Conservation (phyloP, 805 yeast genomes). For the Jamesozyma gamospora region DNA sequence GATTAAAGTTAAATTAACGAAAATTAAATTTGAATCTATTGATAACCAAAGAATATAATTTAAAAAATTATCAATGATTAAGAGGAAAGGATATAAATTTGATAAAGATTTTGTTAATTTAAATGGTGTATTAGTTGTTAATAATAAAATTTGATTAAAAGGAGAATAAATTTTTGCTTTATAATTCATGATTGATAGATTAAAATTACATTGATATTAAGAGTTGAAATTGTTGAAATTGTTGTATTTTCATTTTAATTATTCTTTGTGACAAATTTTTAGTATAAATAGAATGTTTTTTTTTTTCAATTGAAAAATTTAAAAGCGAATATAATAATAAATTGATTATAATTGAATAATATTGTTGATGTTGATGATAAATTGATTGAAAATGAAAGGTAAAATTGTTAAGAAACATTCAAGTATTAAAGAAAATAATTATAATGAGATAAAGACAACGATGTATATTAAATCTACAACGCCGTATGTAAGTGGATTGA, state of each 20-base stretch:
- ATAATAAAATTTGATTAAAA: constrained; percentile 16
- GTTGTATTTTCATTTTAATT: too few species aligned
- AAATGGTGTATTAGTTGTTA: constrained; percentile 16
- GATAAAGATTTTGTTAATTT: constrained; percentile 15
- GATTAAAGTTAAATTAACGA: constrained; percentile 17
- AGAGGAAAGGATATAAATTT: constrained; percentile 21
- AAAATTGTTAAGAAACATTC: constrained; percentile 13
- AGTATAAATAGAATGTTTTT: too few species aligned
- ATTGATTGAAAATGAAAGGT: too few species aligned
- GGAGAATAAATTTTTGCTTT: constrained; percentile 12
- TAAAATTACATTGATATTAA: too few species aligned
- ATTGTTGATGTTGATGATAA: too few species aligned
- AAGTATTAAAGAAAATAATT: constrained; percentile 28
- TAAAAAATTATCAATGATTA: constrained; percentile 19
- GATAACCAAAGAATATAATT: constrained; percentile 23
- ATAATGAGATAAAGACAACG: constrained; percentile 37
- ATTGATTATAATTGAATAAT: too few species aligned
- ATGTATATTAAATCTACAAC: constrained; percentile 54
- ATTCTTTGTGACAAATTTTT: too few species aligned
- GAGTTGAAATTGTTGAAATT: too few species aligned
- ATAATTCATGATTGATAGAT: background rate
- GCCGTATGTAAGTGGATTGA: constrained; percentile 65
- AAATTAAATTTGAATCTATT: constrained; percentile 20
- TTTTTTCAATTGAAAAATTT: too few species aligned
- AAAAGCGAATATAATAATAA: too few species aligned